A percentile compares a stretch with the other conserved stretches of the same genome.
These are phyloP conservation scores for Dillenia turbinata DNA, from an alignment of 164 flowering plant genomes.

Conservation along the genomic window DNA sequence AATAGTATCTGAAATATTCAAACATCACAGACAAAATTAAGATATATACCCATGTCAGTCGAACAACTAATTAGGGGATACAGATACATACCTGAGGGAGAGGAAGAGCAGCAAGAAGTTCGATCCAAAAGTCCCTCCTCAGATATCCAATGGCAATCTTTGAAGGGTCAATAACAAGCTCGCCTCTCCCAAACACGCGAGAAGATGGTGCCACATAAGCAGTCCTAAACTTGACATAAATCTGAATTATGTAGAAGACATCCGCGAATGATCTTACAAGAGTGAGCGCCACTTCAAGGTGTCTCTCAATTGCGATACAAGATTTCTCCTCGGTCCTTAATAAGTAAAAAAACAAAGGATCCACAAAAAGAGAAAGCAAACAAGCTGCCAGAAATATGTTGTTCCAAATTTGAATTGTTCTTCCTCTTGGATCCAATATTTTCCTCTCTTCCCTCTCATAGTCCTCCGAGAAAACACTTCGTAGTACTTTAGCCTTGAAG, in stretches of 20 bases:
- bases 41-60: not conserved
- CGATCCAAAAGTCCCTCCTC: conserved; percentile 58
- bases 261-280: conserved; percentile 64
- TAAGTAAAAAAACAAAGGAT: conserved; percentile 81
- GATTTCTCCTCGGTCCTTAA: conserved; percentile 36
- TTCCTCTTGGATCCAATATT: conserved; percentile 83
- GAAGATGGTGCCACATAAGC: conserved; percentile 94
- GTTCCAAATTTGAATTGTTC: conserved; percentile 65
- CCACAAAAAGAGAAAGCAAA: conserved; percentile 80
- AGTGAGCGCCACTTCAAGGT: conserved; percentile 56
- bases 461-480: conserved; percentile 91
- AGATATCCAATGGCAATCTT: conserved; percentile 73
- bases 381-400: conserved; percentile 71
- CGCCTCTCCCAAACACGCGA: conserved; percentile 95
- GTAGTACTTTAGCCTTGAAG: conserved; percentile 65
- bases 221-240: conserved; percentile 64
- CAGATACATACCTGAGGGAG: conserved; percentile 76
- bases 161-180: conserved; percentile 69
- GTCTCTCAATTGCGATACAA: conserved; percentile 54
- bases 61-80: too few species aligned
- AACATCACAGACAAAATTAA: conserved; percentile 1
- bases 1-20: conserved; percentile 52
- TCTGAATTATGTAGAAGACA: conserved; percentile 65
- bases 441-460: conserved; percentile 57
- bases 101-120: conserved; percentile 74